Base-by-base conservation (phyloP, 1,284 basidiomycete genomes). In the Cryptococcus wingfieldii region DNA sequence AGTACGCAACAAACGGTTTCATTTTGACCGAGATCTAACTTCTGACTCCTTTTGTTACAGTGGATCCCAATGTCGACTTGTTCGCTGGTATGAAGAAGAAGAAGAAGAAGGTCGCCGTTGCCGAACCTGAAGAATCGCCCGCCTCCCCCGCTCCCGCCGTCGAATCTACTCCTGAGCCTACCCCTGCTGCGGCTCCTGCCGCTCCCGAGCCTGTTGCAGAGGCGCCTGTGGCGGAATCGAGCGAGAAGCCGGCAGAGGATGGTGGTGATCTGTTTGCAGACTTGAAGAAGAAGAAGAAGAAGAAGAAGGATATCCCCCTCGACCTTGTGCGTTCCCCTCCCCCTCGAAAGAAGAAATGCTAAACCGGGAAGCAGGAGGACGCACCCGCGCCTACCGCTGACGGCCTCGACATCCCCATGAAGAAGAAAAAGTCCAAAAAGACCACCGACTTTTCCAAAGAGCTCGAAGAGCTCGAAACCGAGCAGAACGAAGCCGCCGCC, bases 361-460 rank as follows among this genome's bases (percentile, higher is more conserved):
- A 28, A 16, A n/a, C n/a, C 42, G 8, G 28, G 23, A 19, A 62
- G 28, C 53, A 66, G 52, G 71, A 70, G 14, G 47, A 59, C 43
- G 67, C 54, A 8, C 55, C 60, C 14, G 53, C 67, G 4, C 58
- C 63, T 41, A 63, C 76, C 46, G 77, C 76, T 42, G 80, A 79
- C 53, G 77, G 79, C 31, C 66, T 74, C 19, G 78, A 79, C 56
- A 57, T 80, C 27, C 79, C 79, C 58, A 78, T 79, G 63, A 80
- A 79, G 69, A 80, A 80, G 77, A 81, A 80, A 72, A 80, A 79
- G 64, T 69, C 71, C 55, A 80, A 79, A 63, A 78, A 77, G 70
- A 68, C 70, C 14, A 77, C 79, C 7, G 80, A 81, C 60, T 76
- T 81, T 68, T 92, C 94, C 80, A 93, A 91, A 76, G 90, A 94